A percentile compares a stretch with the other conserved stretches of the same genome.
Conservation (phyloP, 495 filamentous ascomycete genomes). For the Neohortaea acidophila region DNA sequence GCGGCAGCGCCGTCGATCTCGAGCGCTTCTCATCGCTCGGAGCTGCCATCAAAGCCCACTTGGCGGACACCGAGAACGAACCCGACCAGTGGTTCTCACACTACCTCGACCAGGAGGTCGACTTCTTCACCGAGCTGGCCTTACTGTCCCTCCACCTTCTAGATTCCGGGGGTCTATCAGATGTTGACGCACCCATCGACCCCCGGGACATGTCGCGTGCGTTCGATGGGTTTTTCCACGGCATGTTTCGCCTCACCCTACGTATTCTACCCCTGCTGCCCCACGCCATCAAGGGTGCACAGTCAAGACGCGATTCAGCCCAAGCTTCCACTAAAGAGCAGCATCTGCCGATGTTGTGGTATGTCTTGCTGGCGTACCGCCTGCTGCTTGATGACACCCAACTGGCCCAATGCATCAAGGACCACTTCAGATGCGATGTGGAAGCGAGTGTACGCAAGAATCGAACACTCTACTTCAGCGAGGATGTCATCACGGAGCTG, state of each 20-base stretch:
- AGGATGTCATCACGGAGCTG: not conserved
- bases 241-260: not conserved
- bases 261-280: slow-evolving; percentile 1
- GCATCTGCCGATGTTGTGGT: not conserved
- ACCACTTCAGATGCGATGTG: too few species aligned
- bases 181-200: not conserved
- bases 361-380: not conserved
- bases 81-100: not conserved
- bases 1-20: not conserved
- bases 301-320: slow-evolving; percentile 5
- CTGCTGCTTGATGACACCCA: not conserved
- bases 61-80: not conserved
- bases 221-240: not conserved
- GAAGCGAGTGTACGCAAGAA: not conserved
- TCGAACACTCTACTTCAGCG: not conserved
- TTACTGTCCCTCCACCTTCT: not conserved
- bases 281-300: not conserved
- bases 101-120: slow-evolving; percentile 2
- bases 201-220: not conserved
- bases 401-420: too few species aligned
- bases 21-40: not conserved
- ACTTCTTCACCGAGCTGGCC: slow-evolving; percentile 2
- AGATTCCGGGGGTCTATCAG: not conserved
- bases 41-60: slow-evolving; percentile 1
- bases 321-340: not conserved